Evolutionary conservation across 2,329 filamentous ascomycete species (phyloP).

Genomic region (Ilyonectria destructans): DNA sequence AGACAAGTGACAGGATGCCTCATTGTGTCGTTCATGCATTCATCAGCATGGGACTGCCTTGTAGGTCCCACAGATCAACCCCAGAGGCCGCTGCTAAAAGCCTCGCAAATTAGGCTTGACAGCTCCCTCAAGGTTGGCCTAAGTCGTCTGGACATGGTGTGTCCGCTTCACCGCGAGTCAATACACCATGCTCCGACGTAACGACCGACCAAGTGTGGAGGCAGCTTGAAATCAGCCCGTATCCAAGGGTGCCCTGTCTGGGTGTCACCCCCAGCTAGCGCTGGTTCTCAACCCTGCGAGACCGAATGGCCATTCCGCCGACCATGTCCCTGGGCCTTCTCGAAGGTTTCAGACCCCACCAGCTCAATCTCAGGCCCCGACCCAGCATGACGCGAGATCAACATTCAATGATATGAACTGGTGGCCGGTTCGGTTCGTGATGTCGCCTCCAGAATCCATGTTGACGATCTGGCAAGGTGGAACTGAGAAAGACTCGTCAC

Average conservation of each 20-base stretch:
- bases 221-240: conserved; percentile 46
- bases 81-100: conserved; percentile 31
- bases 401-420: conserved; percentile 45
- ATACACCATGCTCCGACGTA: conserved; percentile 39
- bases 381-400: conserved; percentile 50
- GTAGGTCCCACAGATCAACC: conserved; percentile 40
- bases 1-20: conserved; percentile 31
- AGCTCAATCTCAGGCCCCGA: conserved; percentile 38
- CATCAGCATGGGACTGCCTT: conserved; percentile 30
- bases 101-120: conserved; percentile 37
- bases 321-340: conserved; percentile 53
- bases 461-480: conserved; percentile 43
- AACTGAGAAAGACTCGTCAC: conserved; percentile 28
- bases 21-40: conserved; percentile 46
- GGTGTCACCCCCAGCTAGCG: conserved; percentile 35
- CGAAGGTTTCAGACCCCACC: conserved; percentile 50
- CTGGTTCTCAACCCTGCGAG: conserved; percentile 42
- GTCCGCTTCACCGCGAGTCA: conserved; percentile 47
- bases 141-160: conserved; percentile 32
- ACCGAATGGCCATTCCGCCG: conserved; percentile 47
- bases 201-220: conserved; percentile 38
- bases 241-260: conserved; percentile 36
- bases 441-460: conserved; percentile 44
- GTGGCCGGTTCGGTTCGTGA: conserved; percentile 39
- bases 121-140: conserved; percentile 33